Evolutionary conservation across 2,329 filamentous ascomycete species (phyloP).

Genomic region (Podosphaera leucotricha): DNA sequence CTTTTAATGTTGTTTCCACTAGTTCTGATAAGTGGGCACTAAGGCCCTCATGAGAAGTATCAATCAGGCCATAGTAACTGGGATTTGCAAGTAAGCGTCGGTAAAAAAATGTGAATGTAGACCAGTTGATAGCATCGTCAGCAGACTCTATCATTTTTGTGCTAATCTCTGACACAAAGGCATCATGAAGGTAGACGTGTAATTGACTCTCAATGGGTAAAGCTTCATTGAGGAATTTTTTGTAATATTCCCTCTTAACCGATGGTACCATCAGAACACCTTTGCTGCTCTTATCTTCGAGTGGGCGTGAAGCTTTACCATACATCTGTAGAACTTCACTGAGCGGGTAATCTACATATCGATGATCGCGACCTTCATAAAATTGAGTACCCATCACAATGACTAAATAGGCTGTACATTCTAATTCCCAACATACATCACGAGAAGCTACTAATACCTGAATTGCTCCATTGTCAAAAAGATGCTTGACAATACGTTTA

Average conservation of each 20-base stretch:
- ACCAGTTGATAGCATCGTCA: slow-evolving; percentile 95
- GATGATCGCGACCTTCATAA: slow-evolving; percentile 87
- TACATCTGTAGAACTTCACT: slow-evolving; percentile 96
- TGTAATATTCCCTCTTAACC: slow-evolving; percentile 93
- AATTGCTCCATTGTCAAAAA: slow-evolving; percentile 54
- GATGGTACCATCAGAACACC: slow-evolving; percentile 93
- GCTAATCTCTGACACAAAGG: slow-evolving; percentile 91
- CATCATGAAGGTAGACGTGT: slow-evolving; percentile 77
- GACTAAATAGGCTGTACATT: slow-evolving; percentile 70
- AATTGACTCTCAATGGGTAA: slow-evolving; percentile 88
- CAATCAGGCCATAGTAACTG: slow-evolving; percentile 79
- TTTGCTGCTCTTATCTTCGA: slow-evolving; percentile 56
- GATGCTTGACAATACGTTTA: slow-evolving; percentile 78
- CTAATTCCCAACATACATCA: slow-evolving; percentile 90
- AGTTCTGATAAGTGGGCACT: slow-evolving; percentile 85
- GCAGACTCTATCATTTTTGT: slow-evolving; percentile 88
- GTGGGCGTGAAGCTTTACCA: slow-evolving; percentile 64
- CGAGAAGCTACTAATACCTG: slow-evolving; percentile 52
- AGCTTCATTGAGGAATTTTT: slow-evolving; percentile 93
- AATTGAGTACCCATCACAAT: slow-evolving; percentile 96
- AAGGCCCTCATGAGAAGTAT: slow-evolving; percentile 77
- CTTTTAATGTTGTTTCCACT: slow-evolving; percentile 77
- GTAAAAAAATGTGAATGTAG: slow-evolving; percentile 97
- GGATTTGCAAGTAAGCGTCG: slow-evolving; percentile 83
- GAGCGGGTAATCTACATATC: slow-evolving; percentile 88